Percentiles rank a stretch among this genome's conserved stretches.
phyloP scores from a whole-genome alignment of 257 asterid genomes.

The Solanum bulbocastanum region DNA sequence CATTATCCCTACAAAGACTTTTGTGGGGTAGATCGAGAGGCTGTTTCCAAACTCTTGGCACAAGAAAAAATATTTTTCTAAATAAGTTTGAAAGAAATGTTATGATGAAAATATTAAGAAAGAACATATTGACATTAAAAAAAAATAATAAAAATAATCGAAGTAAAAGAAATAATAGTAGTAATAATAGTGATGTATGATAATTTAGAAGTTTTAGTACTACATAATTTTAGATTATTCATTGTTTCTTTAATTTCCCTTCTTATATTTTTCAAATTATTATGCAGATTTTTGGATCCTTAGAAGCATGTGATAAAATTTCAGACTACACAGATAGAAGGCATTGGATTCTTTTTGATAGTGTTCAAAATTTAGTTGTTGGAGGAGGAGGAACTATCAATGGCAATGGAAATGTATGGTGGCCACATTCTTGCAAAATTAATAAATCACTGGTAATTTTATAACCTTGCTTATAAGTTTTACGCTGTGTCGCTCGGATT shows the following conservation, averaged over 20 bases:
- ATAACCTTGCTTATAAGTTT: neutral
- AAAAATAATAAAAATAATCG: neutral
- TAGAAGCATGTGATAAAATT: neutral
- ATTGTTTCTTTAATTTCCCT: neutral
- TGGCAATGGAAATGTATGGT: conserved; percentile 9
- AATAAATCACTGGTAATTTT: neutral
- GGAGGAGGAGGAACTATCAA: conserved; percentile 4
- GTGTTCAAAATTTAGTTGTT: neutral
- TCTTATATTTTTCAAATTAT: neutral
- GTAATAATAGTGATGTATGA: neutral
- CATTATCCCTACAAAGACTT: neutral
- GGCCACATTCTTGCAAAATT: conserved; percentile 8
- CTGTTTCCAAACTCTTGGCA: neutral
- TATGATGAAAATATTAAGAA: neutral
- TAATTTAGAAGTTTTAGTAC: neutral
- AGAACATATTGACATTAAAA: neutral
- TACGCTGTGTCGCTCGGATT: neutral
- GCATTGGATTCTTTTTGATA: neutral
- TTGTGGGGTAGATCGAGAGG: neutral
- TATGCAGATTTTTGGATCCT: conserved; percentile 2
- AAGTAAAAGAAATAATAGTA: neutral
- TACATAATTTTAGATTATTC: neutral
- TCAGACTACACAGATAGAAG: neutral
- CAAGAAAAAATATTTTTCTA: neutral
- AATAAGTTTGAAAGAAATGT: neutral